A percentile compares a stretch with the other conserved stretches of the same genome.
Evolutionary conservation across 768 basidiomycete species (phyloP).

Genomic region (Phaeotremella fagi): DNA sequence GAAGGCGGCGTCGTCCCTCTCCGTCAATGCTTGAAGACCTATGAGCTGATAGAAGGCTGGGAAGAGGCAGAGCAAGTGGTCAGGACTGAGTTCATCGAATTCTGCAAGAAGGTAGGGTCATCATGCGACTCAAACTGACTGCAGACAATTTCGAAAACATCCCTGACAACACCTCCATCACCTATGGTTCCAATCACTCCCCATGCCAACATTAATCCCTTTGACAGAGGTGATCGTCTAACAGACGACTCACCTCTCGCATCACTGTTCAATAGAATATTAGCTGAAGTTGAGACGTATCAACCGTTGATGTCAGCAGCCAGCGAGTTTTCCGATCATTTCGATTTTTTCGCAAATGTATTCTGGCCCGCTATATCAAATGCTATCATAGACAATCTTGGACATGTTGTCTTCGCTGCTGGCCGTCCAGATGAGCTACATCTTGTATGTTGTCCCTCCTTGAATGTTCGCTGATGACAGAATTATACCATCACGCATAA

Average conservation of each 20-base stretch:
- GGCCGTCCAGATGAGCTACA: conserved; percentile 87
- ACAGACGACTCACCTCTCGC: conserved; percentile 65
- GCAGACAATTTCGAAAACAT: conserved; percentile 70
- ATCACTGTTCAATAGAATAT: conserved; percentile 70
- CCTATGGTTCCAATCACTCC: conserved; percentile 67
- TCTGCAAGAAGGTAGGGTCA: conserved; percentile 68
- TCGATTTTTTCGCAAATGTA: conserved; percentile 80
- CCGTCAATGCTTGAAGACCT: conserved; percentile 41
- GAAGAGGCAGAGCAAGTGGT: conserved; percentile 83
- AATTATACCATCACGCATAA: conserved; percentile 77
- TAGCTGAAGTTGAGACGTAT: conserved; percentile 56
- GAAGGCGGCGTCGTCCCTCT: conserved; percentile 11
- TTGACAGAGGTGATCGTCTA: conserved; percentile 47
- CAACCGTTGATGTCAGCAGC: conserved; percentile 70
- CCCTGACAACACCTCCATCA: conserved; percentile 64
- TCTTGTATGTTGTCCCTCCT: conserved; percentile 56
- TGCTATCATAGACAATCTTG: conserved; percentile 79
- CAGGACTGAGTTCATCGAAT: conserved; percentile 63
- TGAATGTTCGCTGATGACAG: conserved; percentile 51
- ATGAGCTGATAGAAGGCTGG: conserved; percentile 67
- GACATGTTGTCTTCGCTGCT: conserved; percentile 76
- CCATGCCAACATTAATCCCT: conserved; percentile 55
- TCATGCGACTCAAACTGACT: background rate
- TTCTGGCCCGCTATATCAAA: conserved; percentile 80
- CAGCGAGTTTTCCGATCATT: conserved; percentile 59